Evolutionary conservation across 106 monocot species (phyloP).

Genomic region (Ottelia alismoides): DNA sequence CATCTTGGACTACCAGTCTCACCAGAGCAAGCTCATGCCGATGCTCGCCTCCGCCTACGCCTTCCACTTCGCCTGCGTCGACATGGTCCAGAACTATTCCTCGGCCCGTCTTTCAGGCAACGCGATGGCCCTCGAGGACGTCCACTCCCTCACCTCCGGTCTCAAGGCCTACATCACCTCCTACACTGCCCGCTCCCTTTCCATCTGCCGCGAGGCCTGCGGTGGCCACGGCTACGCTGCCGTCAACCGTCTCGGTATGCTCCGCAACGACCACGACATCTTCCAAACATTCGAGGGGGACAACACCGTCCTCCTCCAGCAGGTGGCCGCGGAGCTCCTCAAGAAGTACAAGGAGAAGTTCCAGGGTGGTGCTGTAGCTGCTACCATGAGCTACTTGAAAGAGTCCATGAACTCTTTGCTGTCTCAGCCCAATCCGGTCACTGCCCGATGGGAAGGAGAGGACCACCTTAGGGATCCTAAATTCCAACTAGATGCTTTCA

Average conservation of each 20-base stretch:
- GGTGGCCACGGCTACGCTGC: conserved; percentile 98
- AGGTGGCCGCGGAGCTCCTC: conserved; percentile 87
- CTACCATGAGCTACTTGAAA: conserved; percentile 87
- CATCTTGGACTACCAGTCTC: conserved; percentile 93
- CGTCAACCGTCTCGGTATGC: conserved; percentile 69
- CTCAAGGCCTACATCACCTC: conserved; percentile 93
- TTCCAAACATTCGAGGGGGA: conserved; percentile 99
- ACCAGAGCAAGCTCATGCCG: conserved; percentile 92
- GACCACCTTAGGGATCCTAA: conserved; percentile 81
- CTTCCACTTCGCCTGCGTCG: conserved; percentile 71
- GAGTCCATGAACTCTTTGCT: conserved; percentile 75
- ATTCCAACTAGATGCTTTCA: conserved; percentile 95
- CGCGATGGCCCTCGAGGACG: conserved; percentile 60
- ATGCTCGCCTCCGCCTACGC: conserved; percentile 91
- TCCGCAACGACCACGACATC: conserved; percentile 95
- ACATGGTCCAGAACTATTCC: conserved; percentile 63
- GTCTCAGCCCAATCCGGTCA: conserved; percentile 85
- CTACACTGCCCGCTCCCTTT: conserved; percentile 76
- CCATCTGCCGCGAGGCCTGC: conserved; percentile 78
- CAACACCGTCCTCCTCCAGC: conserved; percentile 94
- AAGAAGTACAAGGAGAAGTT: conserved; percentile 94
- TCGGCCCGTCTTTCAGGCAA: conserved; percentile 74
- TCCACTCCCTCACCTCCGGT: conserved; percentile 84
- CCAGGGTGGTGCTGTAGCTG: conserved; percentile 59
- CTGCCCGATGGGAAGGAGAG: conserved; percentile 78